phyloP scores from a whole-genome alignment of 164 flowering plant species.

The Vitis rupestris region DNA sequence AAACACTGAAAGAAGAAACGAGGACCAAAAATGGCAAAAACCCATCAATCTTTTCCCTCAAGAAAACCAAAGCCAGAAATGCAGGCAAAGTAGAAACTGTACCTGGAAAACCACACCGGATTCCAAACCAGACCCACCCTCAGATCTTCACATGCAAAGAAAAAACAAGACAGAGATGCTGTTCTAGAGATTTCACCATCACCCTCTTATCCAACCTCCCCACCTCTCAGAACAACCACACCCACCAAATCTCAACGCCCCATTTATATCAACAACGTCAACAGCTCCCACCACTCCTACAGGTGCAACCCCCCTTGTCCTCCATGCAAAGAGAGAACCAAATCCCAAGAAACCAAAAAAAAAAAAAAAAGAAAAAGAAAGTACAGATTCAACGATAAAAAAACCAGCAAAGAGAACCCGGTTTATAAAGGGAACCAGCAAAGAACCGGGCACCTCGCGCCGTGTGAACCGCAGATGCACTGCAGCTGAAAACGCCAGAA shows the following conservation, averaged over 20 bases:
- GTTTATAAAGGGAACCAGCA: not conserved
- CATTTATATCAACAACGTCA: too few relatives aligned
- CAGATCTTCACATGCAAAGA: conserved; percentile 17
- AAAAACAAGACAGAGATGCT: not conserved
- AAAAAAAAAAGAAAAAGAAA: not conserved
- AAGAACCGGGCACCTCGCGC: conserved; percentile 14
- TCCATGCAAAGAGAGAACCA: too few relatives aligned
- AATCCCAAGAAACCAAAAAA: too few relatives aligned
- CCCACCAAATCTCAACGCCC: too few relatives aligned
- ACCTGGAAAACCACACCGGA: conserved; percentile 13
- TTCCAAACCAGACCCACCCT: conserved; percentile 7
- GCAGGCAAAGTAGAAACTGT: conserved; percentile 13
- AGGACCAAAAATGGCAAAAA: conserved; percentile 1
- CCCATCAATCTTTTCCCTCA: conserved; percentile 5
- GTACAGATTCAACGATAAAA: not conserved
- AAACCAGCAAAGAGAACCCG: conserved; percentile 3
- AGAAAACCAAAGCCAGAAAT: conserved; percentile 10
- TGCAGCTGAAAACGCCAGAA: too few relatives aligned
- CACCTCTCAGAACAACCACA: too few relatives aligned
- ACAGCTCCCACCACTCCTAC: too few relatives aligned
- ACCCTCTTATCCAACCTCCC: too few relatives aligned
- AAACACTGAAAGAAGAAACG: not conserved
- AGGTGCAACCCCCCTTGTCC: too few relatives aligned
- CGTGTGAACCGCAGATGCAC: conserved; percentile 12
- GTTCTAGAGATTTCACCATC: too few relatives aligned